Conservation (phyloP, 2,329 filamentous ascomycete genomes). For the Fusarium luffae region DNA sequence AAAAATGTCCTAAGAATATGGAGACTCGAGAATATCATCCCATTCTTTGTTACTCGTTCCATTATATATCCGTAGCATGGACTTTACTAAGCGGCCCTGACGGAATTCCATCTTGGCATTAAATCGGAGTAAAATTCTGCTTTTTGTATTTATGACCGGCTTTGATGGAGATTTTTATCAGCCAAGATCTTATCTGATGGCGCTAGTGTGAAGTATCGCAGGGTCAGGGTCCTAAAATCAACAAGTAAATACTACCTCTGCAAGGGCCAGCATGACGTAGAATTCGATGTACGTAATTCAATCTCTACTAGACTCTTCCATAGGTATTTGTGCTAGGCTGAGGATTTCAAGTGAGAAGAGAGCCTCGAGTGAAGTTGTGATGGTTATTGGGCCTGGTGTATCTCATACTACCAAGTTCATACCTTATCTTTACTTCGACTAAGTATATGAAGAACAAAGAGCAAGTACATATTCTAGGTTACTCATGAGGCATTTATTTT, state of each 20-base stretch:
- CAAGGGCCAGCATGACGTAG: not conserved
- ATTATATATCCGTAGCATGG: not conserved
- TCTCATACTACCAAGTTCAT: not conserved
- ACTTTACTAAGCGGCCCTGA: not conserved
- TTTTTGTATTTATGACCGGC: not conserved
- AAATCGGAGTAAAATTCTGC: not conserved
- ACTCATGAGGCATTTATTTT: not conserved
- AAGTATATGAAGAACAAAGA: not conserved
- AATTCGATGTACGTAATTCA: not conserved
- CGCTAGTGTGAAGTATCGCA: not conserved
- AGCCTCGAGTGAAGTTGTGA: not conserved
- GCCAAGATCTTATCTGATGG: conserved; percentile 26
- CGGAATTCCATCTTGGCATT: conserved; percentile 1
- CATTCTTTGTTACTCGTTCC: not conserved
- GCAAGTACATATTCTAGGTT: not conserved
- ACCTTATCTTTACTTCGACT: not conserved
- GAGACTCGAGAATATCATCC: not conserved
- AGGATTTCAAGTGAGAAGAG: not conserved
- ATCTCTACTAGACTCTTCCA: not conserved
- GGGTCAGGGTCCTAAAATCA: conserved; percentile 1
- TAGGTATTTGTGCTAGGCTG: not conserved
- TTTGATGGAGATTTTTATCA: not conserved
- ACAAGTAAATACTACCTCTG: not conserved
- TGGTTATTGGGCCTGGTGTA: not conserved
- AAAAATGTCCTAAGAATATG: not conserved